phyloP scores from a whole-genome alignment of 148 eudicot species.

The Fallopia convolvulus region DNA sequence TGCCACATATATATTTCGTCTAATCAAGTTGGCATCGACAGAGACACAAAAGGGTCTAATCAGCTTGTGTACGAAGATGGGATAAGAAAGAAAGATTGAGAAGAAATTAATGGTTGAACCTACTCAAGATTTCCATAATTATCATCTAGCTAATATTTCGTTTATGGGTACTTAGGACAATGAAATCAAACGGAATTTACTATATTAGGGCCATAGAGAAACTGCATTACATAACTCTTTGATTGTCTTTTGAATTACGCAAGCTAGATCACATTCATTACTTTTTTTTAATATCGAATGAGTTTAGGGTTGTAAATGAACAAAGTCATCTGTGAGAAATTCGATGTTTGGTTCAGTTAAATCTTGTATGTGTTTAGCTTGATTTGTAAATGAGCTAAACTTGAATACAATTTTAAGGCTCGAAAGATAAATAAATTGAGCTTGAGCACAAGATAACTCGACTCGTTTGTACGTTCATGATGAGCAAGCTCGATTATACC shows the following conservation, averaged over 20 bases:
- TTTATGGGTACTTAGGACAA: neutral
- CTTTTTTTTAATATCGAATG: neutral
- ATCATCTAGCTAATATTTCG: neutral
- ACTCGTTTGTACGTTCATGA: too few species aligned
- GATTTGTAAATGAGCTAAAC: too few species aligned
- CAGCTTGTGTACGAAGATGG: neutral
- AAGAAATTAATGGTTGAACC: conserved; percentile 2
- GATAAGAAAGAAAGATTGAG: neutral
- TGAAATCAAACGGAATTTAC: conserved; percentile 8
- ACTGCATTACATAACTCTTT: neutral
- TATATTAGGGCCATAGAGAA: neutral
- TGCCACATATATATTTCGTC: neutral
- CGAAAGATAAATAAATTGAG: too few species aligned
- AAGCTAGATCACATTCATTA: neutral
- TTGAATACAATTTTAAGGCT: too few species aligned
- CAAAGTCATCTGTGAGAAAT: too few species aligned
- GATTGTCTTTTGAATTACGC: neutral
- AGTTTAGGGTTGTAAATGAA: neutral
- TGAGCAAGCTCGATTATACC: too few species aligned
- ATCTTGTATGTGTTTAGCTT: too few species aligned
- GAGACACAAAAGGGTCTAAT: neutral
- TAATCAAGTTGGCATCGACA: conserved; percentile 9
- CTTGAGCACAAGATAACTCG: too few species aligned
- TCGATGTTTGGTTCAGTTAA: too few species aligned
- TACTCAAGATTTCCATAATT: neutral